A percentile compares a stretch with the other conserved stretches of the same genome.
phyloP scores from a whole-genome alignment of 2,329 filamentous ascomycete species.

The Aureobasidium melanogenum region DNA sequence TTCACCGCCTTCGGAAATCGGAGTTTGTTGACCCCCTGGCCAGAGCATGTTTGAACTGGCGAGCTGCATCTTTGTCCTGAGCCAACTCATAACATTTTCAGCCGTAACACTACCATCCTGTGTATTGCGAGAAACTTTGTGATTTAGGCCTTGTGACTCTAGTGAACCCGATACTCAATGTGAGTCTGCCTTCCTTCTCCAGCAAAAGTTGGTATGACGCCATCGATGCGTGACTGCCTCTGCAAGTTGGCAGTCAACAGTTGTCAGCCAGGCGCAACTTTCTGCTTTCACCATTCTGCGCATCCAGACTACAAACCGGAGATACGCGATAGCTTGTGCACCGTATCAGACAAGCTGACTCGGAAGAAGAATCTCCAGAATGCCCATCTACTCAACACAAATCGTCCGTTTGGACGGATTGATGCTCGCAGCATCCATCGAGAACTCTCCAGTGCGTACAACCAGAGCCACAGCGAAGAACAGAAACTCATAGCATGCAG shows the following conservation, averaged over 20 bases:
- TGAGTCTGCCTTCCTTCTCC: neutral
- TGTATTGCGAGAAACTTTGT: neutral
- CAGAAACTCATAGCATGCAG: conserved; percentile 34
- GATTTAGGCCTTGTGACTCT: too few relatives aligned
- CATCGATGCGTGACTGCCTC: neutral
- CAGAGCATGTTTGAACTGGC: neutral
- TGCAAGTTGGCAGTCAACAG: neutral
- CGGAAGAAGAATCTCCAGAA: neutral
- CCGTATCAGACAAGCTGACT: neutral
- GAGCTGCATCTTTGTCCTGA: neutral
- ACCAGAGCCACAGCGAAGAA: neutral
- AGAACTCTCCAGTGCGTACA: conserved; percentile 49
- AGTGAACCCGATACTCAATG: neutral
- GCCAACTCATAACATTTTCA: neutral
- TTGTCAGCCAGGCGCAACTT: neutral
- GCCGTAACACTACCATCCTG: neutral
- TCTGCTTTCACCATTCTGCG: neutral
- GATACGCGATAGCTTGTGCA: neutral
- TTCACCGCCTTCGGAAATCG: conserved; percentile 2
- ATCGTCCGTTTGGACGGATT: conserved; percentile 94
- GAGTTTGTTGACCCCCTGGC: neutral
- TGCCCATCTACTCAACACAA: conserved; percentile 56
- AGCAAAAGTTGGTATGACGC: neutral
- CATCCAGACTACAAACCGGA: neutral
- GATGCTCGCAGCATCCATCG: conserved; percentile 88